A percentile compares a stretch with the other conserved stretches of the same genome.
Conservation (phyloP, 2,329 filamentous ascomycete species). For the Ceratocystis alfenasii region DNA sequence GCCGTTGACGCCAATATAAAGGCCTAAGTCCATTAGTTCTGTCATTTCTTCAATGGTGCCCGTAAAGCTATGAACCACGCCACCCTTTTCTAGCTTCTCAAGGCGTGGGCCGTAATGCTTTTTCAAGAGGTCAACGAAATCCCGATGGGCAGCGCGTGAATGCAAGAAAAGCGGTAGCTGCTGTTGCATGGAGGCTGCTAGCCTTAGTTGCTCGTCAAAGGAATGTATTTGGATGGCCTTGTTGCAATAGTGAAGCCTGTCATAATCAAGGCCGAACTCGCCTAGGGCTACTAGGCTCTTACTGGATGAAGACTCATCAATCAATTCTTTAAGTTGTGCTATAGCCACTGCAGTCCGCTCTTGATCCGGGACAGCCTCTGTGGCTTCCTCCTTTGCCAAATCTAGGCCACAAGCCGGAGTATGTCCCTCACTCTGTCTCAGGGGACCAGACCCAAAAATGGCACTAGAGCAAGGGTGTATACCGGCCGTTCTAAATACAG, state of each 20-base stretch:
- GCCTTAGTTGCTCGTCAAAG: slow-evolving; percentile 69
- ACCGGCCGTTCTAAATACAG: slow-evolving; percentile 81
- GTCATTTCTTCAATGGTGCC: slow-evolving; percentile 76
- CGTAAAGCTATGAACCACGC: slow-evolving; percentile 90
- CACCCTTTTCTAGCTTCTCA: slow-evolving; percentile 57
- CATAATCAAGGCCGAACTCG: slow-evolving; percentile 93
- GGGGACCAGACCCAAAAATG: slow-evolving; percentile 52
- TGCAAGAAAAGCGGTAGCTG: slow-evolving; percentile 86
- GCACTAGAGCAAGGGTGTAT: slow-evolving; percentile 85
- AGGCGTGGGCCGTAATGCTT: slow-evolving; percentile 45
- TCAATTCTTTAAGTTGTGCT: slow-evolving; percentile 49
- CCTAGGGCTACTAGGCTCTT: slow-evolving; percentile 67
- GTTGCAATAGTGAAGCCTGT: slow-evolving; percentile 71
- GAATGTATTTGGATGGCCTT: slow-evolving; percentile 71
- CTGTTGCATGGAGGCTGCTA: slow-evolving; percentile 56
- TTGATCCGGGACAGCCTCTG: slow-evolving; percentile 32
- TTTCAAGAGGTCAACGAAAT: slow-evolving; percentile 65
- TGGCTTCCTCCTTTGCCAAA: slow-evolving; percentile 39
- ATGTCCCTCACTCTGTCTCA: slow-evolving; percentile 37
- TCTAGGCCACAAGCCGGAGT: slow-evolving; percentile 44
- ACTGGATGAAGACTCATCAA: slow-evolving; percentile 43
- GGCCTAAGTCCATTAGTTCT: slow-evolving; percentile 63
- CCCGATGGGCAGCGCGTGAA: slow-evolving; percentile 71
- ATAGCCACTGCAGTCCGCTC: slow-evolving; percentile 41
- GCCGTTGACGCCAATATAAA: slow-evolving; percentile 91